phyloP scores from a whole-genome alignment of 2,329 filamentous ascomycete species.

The Lachnellula willkommii region DNA sequence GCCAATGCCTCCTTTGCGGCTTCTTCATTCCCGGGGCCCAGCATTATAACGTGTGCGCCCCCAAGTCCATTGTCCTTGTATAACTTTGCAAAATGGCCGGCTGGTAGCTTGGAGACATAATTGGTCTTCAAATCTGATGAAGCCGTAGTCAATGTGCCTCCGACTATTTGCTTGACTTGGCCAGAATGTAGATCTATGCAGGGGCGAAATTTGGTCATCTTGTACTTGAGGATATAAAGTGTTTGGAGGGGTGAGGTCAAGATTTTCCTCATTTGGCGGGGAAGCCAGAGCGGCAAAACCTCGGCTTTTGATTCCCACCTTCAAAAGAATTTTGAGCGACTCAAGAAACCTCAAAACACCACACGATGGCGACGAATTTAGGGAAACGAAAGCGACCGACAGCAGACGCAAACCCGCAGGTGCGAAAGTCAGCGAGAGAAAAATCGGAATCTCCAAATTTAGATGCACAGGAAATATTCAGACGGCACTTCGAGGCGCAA shows the following conservation, averaged over 20 bases:
- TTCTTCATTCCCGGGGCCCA: constrained; percentile 79
- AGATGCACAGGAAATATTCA: constrained; percentile 69
- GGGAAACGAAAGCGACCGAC: constrained; percentile 45
- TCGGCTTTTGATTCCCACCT: constrained; percentile 6
- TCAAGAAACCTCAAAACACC: neutral
- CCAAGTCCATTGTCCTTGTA: constrained; percentile 70
- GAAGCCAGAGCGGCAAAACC: constrained; percentile 1
- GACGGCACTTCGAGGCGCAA: constrained; percentile 78
- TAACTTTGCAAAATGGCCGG: constrained; percentile 72
- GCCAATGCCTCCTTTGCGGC: constrained; percentile 71
- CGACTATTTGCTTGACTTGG: constrained; percentile 97
- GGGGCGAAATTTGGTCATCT: constrained; percentile 89
- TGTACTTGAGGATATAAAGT: constrained; percentile 15
- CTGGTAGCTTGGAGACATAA: constrained; percentile 78
- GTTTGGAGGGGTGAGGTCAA: constrained; percentile 1
- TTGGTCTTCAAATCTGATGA: constrained; percentile 75
- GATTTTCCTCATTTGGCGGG: neutral
- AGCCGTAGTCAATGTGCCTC: constrained; percentile 74
- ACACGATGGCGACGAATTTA: constrained; percentile 31
- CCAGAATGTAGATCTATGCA: constrained; percentile 98
- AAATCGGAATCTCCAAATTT: constrained; percentile 32
- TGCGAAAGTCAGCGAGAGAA: constrained; percentile 14
- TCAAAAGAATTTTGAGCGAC: constrained; percentile 8
- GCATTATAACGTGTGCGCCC: constrained; percentile 94
- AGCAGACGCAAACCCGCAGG: constrained; percentile 23